Base-by-base conservation (phyloP, 2,329 filamentous ascomycete genomes). In the Pezicula rhizophila region DNA sequence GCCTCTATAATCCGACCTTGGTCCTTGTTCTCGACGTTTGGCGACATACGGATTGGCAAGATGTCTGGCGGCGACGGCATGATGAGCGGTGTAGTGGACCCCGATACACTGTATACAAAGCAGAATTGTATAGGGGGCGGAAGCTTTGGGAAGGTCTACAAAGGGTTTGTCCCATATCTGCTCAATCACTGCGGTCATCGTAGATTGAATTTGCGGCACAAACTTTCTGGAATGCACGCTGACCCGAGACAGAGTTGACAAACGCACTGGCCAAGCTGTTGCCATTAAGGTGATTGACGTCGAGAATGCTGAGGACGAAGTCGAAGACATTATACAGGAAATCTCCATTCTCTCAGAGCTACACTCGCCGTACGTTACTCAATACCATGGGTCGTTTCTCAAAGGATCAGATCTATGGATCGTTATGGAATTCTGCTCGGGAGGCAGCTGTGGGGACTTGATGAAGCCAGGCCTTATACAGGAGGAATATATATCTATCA, bases 271-370 rank as follows among this genome's bases (percentile, higher is more conserved):
- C 34, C 87, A 95, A 64, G 85, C 92, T 11, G 93, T 99, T 45
- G 93, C 93, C 25, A 99, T 99, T 75, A 99, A 99, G 70, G 79
- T 99, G 62, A 97, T 99, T 67, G 93, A 99, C 64, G 93, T 99
- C 57, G 93, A 99, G 70, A 96, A 93, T 72, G 93, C 93, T 63
- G 93, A 99, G 70, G 93, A 99, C 68, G 93, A 99, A 71, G 92
- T 99, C 59, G 93, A 97, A 73, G 93, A 99, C 70, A 99, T 99
- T 61, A 96, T 97, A 67, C 90, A 96, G 67, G 93, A 99, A 71
- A 97, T 99, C 59, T 90, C 92, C 58, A 97, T 99, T 61, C 78
- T 99, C 48, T 96, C 93, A 28, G 92, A 95, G 69, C 81, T 99
- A 57, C 89, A 95, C 70, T 97, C 92, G 15, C 90, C 90, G 15